Percentiles rank a stretch among this genome's conserved stretches.
Conservation (phyloP, 305 asterid species). For the Ajuga reptans region DNA sequence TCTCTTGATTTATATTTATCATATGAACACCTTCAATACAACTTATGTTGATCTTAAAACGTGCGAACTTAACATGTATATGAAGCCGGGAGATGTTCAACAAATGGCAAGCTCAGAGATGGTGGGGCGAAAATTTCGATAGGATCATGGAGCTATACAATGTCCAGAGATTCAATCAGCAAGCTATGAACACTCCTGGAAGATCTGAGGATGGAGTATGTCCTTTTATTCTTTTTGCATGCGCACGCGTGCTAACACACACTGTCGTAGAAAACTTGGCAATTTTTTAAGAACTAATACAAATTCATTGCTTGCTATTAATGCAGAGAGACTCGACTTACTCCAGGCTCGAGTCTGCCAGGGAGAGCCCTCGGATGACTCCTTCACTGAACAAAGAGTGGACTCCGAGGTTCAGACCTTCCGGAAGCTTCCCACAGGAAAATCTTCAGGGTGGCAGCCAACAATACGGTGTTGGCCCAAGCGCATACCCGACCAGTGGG, state of each 20-base stretch:
- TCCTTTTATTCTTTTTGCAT: not conserved
- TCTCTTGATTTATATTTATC: not conserved
- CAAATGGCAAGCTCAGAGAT: constrained; percentile 98
- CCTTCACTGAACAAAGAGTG: constrained; percentile 60
- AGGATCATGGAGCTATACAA: constrained; percentile 95
- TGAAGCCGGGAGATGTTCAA: constrained; percentile 93
- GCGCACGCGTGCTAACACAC: not conserved
- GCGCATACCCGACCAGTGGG: constrained; percentile 33
- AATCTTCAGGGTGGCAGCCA: constrained; percentile 34
- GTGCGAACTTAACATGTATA: constrained; percentile 14
- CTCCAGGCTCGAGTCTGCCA: constrained; percentile 68
- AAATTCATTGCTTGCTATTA: not conserved
- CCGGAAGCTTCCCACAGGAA: no score
- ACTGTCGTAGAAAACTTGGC: not conserved
- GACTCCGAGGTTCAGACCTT: constrained; percentile 47
- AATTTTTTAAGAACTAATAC: not conserved
- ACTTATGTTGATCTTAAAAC: not conserved
- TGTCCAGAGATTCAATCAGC: constrained; percentile 85
- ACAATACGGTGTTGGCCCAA: constrained; percentile 44
- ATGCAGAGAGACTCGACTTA: constrained; percentile 86
- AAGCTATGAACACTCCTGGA: constrained; percentile 80
- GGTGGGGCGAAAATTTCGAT: constrained; percentile 99
- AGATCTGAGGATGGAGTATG: constrained; percentile 92
- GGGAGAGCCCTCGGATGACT: constrained; percentile 83
- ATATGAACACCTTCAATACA: not conserved